Base-by-base conservation (phyloP, 495 filamentous ascomycete species). In the Pyrenula massariospora region DNA sequence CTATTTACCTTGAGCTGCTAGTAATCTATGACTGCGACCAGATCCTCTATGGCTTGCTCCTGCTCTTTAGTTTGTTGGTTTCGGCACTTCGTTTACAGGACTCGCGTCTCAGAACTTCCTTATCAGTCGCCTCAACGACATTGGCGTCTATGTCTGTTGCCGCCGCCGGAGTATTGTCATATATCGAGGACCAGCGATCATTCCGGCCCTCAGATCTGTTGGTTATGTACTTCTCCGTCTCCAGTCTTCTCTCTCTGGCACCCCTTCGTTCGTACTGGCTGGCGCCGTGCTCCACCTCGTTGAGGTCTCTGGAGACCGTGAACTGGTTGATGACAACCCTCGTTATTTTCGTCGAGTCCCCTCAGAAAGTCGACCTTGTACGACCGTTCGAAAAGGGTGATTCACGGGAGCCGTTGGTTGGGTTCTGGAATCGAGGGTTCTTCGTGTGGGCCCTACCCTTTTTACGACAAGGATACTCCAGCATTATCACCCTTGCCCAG, bases 121-220 rank as follows among this genome's bases (percentile, higher is more conserved):
- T n/a, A n/a, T n/a, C n/a, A n/a, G n/a, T n/a, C n/a, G n/a, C n/a
- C n/a, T n/a, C n/a, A n/a, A n/a, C n/a, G n/a, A n/a, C n/a, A n/a
- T n/a, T n/a, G n/a, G n/a, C n/a, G n/a, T n/a, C n/a, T n/a, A n/a
- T n/a, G n/a, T n/a, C n/a, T n/a, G n/a, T n/a, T n/a, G 22, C 60
- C 1, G 57, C 53, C 10, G 60, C 70, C 11, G 12, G 25, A 0
- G 0, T 62, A 2, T 58, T 60, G 2, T 72, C 67, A 24, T 68
- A 63, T 52, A 55, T 72, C 10, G 63, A 70, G 47, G 64, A 72
- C 56, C 69, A 70, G 36, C 64, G 66, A 10, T 67, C 69, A 0
- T 53, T 66, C 23, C 51, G 56, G 3, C 70, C 70, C 12, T 71
- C 70, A 0, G 66, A 66, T 22, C 48, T 66, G 1, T 58, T 72